These are phyloP conservation scores for Leccinum incarnatum DNA, from an alignment of 768 basidiomycete species.

Conservation along the genomic window DNA sequence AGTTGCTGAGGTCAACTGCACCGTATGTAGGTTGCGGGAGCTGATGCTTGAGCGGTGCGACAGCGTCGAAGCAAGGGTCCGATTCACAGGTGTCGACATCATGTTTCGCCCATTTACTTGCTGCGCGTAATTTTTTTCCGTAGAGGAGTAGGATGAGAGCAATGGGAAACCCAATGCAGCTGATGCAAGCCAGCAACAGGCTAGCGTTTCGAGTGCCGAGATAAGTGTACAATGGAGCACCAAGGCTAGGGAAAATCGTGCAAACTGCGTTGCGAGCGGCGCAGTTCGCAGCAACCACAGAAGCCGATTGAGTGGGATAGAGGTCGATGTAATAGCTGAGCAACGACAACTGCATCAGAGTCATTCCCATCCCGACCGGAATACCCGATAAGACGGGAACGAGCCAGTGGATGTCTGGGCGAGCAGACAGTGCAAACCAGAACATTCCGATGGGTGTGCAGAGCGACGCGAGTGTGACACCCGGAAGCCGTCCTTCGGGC, in stretches of 20 bases:
- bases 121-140: conserved; percentile 14
- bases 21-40: conserved; percentile 12
- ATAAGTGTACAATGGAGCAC: conserved; percentile 15
- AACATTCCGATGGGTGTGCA: conserved; percentile 26
- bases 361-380: conserved; percentile 28
- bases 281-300: conserved; percentile 24
- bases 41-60: conserved; percentile 9
- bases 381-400: conserved; percentile 24
- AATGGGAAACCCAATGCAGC: conserved; percentile 18
- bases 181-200: conserved; percentile 21
- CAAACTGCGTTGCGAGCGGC: conserved; percentile 14
- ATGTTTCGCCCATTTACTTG: conserved; percentile 22
- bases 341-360: conserved; percentile 25
- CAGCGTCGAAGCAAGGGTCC: not conserved
- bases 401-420: conserved; percentile 20
- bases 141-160: conserved; percentile 15
- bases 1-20: conserved; percentile 3
- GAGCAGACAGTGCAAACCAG: conserved; percentile 25
- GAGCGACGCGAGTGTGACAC: conserved; percentile 18
- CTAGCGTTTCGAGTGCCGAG: conserved; percentile 20
- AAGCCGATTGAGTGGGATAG: conserved; percentile 23
- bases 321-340: conserved; percentile 28
- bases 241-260: conserved; percentile 20
- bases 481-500: conserved; percentile 22
- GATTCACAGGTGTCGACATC: conserved; percentile 2